Evolutionary conservation across 768 basidiomycete genomes (phyloP).

Genomic region (Hypsizygus marmoreus): DNA sequence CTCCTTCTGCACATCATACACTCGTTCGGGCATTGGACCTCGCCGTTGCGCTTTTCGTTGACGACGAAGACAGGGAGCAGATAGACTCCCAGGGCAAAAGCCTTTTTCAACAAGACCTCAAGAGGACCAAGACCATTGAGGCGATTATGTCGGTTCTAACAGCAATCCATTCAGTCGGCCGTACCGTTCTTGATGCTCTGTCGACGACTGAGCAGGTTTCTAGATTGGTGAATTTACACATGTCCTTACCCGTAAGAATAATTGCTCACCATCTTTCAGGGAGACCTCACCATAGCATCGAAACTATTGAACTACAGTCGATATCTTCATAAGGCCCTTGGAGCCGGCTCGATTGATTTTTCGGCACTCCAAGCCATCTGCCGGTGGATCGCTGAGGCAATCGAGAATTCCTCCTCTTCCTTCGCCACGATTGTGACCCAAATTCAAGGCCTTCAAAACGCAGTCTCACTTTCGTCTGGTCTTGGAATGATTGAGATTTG

Average conservation of each 20-base stretch:
- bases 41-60: conserved; percentile 39
- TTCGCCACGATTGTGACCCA: conserved; percentile 35
- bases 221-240: conserved; percentile 25
- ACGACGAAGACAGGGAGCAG: conserved; percentile 25
- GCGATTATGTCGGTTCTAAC: conserved; percentile 16
- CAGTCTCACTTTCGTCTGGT: conserved; percentile 67
- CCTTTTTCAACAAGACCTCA: conserved; percentile 11
- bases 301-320: conserved; percentile 39
- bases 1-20: conserved; percentile 28
- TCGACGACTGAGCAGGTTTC: conserved; percentile 4
- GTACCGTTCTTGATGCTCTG: conserved; percentile 14
- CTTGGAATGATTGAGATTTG: conserved; percentile 74
- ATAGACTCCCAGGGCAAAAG: not conserved
- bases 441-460: conserved; percentile 42
- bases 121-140: conserved; percentile 17
- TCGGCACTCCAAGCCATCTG: conserved; percentile 64
- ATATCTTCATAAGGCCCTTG: conserved; percentile 46
- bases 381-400: conserved; percentile 48
- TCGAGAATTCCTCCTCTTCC: conserved; percentile 34
- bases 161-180: conserved; percentile 15
- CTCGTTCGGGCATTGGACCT: conserved; percentile 46
- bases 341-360: conserved; percentile 54
- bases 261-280: conserved; percentile 18
- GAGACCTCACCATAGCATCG: conserved; percentile 32
- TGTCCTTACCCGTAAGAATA: not conserved